Conservation (phyloP, 495 filamentous ascomycete genomes). For the Penicillium canariense region DNA sequence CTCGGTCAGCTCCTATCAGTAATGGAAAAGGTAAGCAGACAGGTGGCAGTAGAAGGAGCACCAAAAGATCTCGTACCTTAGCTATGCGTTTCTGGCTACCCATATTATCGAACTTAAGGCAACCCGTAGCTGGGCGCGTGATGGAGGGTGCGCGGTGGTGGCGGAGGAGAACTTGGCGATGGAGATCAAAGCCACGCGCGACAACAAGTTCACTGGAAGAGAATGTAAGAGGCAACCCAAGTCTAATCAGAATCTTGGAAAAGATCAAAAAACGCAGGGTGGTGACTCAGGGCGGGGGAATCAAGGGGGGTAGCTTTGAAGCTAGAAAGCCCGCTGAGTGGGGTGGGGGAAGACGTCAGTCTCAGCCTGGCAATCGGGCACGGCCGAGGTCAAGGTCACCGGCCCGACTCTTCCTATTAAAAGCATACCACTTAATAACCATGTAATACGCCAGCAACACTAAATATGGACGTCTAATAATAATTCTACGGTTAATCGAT, state of each 20-base stretch:
- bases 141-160: slow-evolving; percentile 14
- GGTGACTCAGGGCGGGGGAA: no score
- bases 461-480: no score
- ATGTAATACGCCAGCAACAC: no score
- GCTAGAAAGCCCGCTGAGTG: slow-evolving; percentile 15
- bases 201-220: not conserved
- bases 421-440: no score
- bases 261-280: slow-evolving; percentile 13
- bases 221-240: slow-evolving; percentile 24
- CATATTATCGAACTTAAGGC: slow-evolving; percentile 30
- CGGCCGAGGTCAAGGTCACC: no score
- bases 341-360: slow-evolving; percentile 33
- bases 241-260: not conserved
- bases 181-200: not conserved
- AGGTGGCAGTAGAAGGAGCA: not conserved
- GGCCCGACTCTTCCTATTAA: no score
- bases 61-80: slow-evolving; percentile 43
- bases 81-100: slow-evolving; percentile 59
- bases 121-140: slow-evolving; percentile 15
- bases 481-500: no score
- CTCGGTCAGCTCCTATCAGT: slow-evolving; percentile 67
- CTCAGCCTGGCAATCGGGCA: not conserved
- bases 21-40: slow-evolving; percentile 1
- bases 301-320: slow-evolving; percentile 10
- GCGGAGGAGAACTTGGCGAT: not conserved